phyloP scores from a whole-genome alignment of 2,329 filamentous ascomycete species.

The Pseudopithomyces chartarum region DNA sequence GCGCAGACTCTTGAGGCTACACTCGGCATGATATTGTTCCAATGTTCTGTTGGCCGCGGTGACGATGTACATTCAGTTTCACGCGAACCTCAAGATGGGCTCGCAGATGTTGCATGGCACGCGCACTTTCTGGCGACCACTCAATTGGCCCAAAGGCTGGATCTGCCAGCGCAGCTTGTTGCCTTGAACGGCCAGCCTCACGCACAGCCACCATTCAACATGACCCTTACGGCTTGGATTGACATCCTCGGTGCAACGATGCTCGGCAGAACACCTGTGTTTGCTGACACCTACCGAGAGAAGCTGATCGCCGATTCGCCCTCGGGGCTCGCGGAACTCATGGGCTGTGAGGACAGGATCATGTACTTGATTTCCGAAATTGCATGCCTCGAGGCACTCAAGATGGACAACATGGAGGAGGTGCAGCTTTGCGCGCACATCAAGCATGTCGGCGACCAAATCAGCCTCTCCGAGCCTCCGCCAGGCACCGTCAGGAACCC shows the following conservation, averaged over 20 bases:
- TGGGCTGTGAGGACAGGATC: conserved; percentile 96
- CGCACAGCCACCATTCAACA: conserved; percentile 82
- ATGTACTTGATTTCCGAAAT: conserved; percentile 99
- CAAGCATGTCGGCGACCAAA: conserved; percentile 82
- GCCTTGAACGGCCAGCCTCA: conserved; percentile 62
- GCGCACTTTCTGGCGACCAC: conserved; percentile 94
- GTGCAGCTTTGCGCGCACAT: conserved; percentile 88
- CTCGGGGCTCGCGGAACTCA: conserved; percentile 85
- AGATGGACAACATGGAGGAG: conserved; percentile 77
- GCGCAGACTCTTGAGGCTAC: conserved; percentile 89
- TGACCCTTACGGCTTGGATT: conserved; percentile 93
- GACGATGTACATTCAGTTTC: conserved; percentile 60
- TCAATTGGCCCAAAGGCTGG: conserved; percentile 82
- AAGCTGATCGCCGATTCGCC: conserved; percentile 73
- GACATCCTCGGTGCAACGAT: conserved; percentile 96
- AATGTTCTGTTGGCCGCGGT: conserved; percentile 85
- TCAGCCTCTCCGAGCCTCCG: conserved; percentile 76
- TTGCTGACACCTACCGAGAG: conserved; percentile 93
- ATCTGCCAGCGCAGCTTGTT: conserved; percentile 72
- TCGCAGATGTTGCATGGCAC: conserved; percentile 94
- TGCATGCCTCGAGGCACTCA: conserved; percentile 89
- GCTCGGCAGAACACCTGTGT: conserved; percentile 81
- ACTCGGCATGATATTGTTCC: conserved; percentile 94
- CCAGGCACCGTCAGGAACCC: conserved; percentile 54
- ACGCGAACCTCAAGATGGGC: conserved; percentile 45